Evolutionary conservation across 1,284 basidiomycete genomes (phyloP).

Genomic region (Amylostereum areolatum): DNA sequence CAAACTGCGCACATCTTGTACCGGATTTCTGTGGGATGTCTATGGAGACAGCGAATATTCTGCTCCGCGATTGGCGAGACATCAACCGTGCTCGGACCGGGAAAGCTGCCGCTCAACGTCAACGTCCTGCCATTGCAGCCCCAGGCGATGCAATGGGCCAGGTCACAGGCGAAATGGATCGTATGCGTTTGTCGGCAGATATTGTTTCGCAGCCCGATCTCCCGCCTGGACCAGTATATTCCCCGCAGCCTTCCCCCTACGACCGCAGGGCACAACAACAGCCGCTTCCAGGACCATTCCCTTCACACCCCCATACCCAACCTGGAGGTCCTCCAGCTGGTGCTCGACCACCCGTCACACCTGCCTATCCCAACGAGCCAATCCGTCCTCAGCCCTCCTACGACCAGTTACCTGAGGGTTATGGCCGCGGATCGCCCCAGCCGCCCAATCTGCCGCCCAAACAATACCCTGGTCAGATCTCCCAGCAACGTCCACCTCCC

Average conservation of each 20-base stretch:
- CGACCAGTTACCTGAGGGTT: slow-evolving; percentile 7
- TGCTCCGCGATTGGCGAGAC: slow-evolving; percentile 87
- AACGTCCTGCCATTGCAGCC: slow-evolving; percentile 15
- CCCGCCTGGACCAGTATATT: slow-evolving; percentile 6
- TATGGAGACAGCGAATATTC: slow-evolving; percentile 97
- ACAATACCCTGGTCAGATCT: slow-evolving; percentile 3
- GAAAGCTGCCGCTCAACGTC: slow-evolving; percentile 27
- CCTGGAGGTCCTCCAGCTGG: slow-evolving; percentile 12
- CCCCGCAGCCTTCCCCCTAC: slow-evolving; percentile 7
- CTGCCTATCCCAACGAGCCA: slow-evolving; percentile 11
- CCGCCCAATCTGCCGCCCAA: slow-evolving; percentile 14
- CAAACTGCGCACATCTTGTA: slow-evolving; percentile 96
- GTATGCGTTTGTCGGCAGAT: slow-evolving; percentile 38
- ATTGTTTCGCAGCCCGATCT: slow-evolving; percentile 8
- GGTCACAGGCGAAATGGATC: slow-evolving; percentile 38
- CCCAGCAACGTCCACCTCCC: slow-evolving; percentile 16
- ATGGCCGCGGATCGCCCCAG: slow-evolving; percentile 4
- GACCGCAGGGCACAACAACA: slow-evolving; percentile 13
- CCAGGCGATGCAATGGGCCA: slow-evolving; percentile 16
- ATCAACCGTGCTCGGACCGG: slow-evolving; percentile 57
- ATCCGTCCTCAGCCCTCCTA: slow-evolving; percentile 8
- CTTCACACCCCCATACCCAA: slow-evolving; percentile 2
- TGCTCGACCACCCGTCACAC: slow-evolving; percentile 13
- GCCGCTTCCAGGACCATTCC: slow-evolving; percentile 12
- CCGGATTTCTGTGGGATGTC: slow-evolving; percentile 99